phyloP scores from a whole-genome alignment of 345 rosid species.

The Rhodomyrtus tomentosa region DNA sequence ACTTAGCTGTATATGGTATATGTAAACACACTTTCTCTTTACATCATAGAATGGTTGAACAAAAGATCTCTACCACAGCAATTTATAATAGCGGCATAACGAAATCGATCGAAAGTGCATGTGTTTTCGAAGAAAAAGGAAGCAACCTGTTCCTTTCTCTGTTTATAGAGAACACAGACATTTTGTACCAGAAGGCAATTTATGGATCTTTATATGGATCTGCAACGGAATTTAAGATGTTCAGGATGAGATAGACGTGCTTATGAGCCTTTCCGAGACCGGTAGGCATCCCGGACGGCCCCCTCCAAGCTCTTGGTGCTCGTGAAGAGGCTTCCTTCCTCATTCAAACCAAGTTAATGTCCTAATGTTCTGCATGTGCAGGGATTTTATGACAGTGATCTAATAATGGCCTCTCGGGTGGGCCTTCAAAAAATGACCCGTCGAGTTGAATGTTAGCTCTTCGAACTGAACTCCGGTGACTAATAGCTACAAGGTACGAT shows the following conservation, averaged over 20 bases:
- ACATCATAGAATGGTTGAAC: neutral
- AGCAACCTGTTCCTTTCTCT: neutral
- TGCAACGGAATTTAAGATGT: neutral
- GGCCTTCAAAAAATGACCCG: neutral
- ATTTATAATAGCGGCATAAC: neutral
- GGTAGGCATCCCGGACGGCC: too few species aligned
- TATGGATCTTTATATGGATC: neutral
- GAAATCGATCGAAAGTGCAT: neutral
- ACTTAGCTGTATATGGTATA: neutral
- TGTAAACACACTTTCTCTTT: neutral
- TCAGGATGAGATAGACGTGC: neutral
- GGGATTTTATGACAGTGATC: neutral
- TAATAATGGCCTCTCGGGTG: neutral
- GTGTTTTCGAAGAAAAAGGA: neutral
- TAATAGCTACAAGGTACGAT: neutral
- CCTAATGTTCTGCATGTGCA: neutral
- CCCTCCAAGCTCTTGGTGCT: neutral
- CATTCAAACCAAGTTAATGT: neutral
- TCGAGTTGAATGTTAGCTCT: neutral
- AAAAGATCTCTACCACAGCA: neutral
- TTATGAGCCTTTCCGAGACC: neutral
- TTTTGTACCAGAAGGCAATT: neutral
- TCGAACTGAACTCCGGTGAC: neutral
- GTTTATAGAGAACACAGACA: neutral
- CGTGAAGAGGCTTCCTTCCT: neutral